Evolutionary conservation across 345 rosid genomes (phyloP).

Genomic region (Ricinus communis): DNA sequence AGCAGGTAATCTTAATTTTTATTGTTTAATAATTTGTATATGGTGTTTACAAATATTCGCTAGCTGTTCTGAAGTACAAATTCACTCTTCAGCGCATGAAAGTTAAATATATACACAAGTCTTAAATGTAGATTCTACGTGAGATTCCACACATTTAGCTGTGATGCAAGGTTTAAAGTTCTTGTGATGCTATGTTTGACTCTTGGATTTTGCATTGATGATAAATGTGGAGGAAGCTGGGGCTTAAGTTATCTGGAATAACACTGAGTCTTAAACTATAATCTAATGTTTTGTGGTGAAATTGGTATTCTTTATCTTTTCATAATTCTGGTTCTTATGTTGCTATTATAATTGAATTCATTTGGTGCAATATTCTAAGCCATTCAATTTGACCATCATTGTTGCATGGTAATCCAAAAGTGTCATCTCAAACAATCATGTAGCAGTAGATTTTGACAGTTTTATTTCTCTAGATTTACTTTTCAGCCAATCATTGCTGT

Average conservation of each 20-base stretch:
- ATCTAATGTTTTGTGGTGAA: neutral
- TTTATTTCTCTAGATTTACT: neutral
- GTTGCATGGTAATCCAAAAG: neutral
- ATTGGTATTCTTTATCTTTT: neutral
- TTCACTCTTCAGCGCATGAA: too few relatives aligned
- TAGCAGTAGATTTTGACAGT: neutral
- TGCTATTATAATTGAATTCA: neutral
- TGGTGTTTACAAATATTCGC: too few relatives aligned
- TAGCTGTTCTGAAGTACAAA: too few relatives aligned
- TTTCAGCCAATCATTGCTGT: neutral
- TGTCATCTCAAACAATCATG: neutral
- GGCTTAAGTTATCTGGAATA: neutral
- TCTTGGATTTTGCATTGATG: neutral
- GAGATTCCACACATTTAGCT: neutral
- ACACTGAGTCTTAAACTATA: too few relatives aligned
- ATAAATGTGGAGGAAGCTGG: neutral
- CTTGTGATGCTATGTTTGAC: neutral
- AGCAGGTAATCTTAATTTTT: too few relatives aligned
- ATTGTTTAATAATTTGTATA: too few relatives aligned
- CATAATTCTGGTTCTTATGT: neutral
- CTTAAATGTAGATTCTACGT: neutral
- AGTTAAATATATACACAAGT: too few relatives aligned
- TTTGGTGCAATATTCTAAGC: neutral
- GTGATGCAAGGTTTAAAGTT: neutral
- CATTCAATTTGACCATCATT: neutral